phyloP scores from a whole-genome alignment of 176 grass and related monocot species.

The Ensete ventricosum region DNA sequence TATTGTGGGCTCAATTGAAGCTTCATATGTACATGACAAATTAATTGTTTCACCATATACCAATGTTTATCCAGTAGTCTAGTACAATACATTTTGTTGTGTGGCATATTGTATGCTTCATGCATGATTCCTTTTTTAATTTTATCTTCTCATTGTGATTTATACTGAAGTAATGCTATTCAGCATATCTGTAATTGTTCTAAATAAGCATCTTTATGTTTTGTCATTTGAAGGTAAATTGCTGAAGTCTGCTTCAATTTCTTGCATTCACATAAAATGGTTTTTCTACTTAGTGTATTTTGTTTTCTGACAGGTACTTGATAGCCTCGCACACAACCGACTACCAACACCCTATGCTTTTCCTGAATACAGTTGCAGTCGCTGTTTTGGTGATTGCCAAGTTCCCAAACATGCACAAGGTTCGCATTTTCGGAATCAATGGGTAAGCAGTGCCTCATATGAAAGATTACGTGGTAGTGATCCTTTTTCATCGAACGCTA shows the following conservation, averaged over 20 bases:
- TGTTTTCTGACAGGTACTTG: slow-evolving; percentile 38
- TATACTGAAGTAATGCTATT: background rate
- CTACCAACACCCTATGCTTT: slow-evolving; percentile 69
- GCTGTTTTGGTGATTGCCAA: slow-evolving; percentile 53
- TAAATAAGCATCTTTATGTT: background rate
- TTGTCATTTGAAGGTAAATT: background rate
- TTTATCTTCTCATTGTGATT: background rate
- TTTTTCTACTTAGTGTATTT: background rate
- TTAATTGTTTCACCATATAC: background rate
- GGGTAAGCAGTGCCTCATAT: background rate
- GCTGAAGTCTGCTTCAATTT: background rate
- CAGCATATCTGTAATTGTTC: background rate
- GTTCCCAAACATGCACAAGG: slow-evolving; percentile 73
- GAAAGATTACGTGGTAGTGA: background rate
- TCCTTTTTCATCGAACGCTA: background rate
- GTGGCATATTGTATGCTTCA: background rate
- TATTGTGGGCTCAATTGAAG: background rate
- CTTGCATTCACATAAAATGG: too few relatives aligned
- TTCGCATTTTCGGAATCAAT: slow-evolving; percentile 70
- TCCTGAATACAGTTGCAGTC: slow-evolving; percentile 48
- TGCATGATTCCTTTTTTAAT: background rate
- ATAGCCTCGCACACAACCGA: slow-evolving; percentile 63
- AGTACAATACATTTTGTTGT: background rate
- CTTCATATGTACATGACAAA: background rate
- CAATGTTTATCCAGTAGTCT: background rate